phyloP scores from a whole-genome alignment of 495 filamentous ascomycete species.

The Penicillium roqueforti region DNA sequence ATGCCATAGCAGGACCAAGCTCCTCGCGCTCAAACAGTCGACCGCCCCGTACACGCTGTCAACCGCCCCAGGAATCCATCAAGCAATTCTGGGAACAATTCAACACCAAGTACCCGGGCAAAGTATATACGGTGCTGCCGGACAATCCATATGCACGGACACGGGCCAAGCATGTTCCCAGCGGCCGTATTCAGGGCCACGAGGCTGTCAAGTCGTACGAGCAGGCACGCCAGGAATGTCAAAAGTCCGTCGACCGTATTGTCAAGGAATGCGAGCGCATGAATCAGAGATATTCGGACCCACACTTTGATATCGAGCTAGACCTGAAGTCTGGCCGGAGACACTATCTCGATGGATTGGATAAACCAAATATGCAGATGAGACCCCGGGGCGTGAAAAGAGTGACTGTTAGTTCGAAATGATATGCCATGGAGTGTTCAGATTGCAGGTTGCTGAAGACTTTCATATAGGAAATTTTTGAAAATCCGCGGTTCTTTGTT shows the following conservation, averaged over 20 bases:
- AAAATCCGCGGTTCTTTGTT: conserved; percentile 77
- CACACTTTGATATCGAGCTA: conserved; percentile 81
- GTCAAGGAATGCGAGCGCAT: conserved; percentile 74
- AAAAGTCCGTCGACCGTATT: conserved; percentile 73
- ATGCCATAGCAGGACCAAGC: conserved; percentile 24
- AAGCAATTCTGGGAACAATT: conserved; percentile 80
- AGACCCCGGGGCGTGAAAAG: conserved; percentile 60
- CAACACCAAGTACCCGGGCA: conserved; percentile 55
- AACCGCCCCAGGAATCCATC: conserved; percentile 65
- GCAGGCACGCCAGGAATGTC: conserved; percentile 65
- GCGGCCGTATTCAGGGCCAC: conserved; percentile 49
- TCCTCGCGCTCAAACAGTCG: conserved; percentile 40
- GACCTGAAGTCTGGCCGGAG: conserved; percentile 62
- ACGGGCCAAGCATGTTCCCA: conserved; percentile 51
- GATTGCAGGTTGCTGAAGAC: not conserved
- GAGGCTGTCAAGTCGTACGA: conserved; percentile 64
- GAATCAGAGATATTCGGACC: conserved; percentile 88
- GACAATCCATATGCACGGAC: conserved; percentile 65
- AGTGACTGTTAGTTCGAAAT: conserved; percentile 43
- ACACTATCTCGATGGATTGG: conserved; percentile 62
- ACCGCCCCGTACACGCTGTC: conserved; percentile 45
- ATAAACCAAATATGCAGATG: conserved; percentile 39
- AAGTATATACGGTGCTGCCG: conserved; percentile 68
- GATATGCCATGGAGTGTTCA: not conserved
- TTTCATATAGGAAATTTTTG: conserved; percentile 70